Conservation (phyloP, 2,329 filamentous ascomycete genomes). For the Mycocentrospora acerina region DNA sequence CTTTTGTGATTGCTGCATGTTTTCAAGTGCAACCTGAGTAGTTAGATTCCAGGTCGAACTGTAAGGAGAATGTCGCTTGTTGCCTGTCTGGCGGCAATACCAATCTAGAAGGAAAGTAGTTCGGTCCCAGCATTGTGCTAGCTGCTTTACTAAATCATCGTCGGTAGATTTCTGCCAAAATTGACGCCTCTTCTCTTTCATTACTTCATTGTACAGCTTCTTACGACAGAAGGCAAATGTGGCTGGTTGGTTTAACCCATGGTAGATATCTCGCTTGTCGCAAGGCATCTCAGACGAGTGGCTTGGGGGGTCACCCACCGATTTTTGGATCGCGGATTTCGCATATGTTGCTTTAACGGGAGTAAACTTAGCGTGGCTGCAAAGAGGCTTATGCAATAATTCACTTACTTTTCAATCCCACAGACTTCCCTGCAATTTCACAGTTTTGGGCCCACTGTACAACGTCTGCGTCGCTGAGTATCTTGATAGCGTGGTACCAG, state of each 20-base stretch:
- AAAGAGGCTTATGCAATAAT: neutral
- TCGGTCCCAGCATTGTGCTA: conserved; percentile 55
- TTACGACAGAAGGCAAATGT: conserved; percentile 51
- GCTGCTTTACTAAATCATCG: conserved; percentile 51
- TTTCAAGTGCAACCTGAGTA: conserved; percentile 56
- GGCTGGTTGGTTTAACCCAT: conserved; percentile 51
- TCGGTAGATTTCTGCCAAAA: conserved; percentile 47
- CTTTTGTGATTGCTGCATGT: conserved; percentile 55
- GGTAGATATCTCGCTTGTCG: conserved; percentile 41
- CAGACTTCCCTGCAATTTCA: conserved; percentile 4
- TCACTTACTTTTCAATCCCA: conserved; percentile 12
- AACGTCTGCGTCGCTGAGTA: conserved; percentile 53
- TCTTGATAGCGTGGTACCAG: conserved; percentile 56
- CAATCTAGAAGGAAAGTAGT: conserved; percentile 58
- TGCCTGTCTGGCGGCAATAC: conserved; percentile 53
- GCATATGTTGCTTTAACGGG: conserved; percentile 22
- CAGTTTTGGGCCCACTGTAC: conserved; percentile 50
- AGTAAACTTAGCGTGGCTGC: conserved; percentile 1
- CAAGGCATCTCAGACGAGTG: conserved; percentile 34
- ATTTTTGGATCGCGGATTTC: conserved; percentile 22
- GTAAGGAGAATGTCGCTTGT: conserved; percentile 54
- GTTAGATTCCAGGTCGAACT: conserved; percentile 62
- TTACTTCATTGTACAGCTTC: conserved; percentile 49
- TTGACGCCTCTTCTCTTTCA: conserved; percentile 46
- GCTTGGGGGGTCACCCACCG: conserved; percentile 26